Conservation (phyloP, 768 basidiomycete species). For the Asterophora parasitica region DNA sequence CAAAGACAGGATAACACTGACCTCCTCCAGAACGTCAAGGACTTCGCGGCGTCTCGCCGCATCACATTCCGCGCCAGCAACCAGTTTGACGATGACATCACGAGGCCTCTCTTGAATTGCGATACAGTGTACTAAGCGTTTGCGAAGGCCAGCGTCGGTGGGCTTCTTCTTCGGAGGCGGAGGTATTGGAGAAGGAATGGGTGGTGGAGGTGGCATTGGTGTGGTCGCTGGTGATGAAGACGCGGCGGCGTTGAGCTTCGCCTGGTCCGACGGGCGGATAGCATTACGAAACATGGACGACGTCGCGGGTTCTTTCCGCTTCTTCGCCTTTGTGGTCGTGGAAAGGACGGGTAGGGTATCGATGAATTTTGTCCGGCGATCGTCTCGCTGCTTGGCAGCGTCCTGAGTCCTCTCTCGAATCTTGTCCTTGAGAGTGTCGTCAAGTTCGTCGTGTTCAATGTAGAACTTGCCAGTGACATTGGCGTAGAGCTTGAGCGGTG, state of each 20-base stretch:
- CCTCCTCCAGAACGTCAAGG: slow-evolving; percentile 45
- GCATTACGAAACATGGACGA: slow-evolving; percentile 36
- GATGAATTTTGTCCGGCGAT: slow-evolving; percentile 45
- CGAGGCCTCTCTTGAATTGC: slow-evolving; percentile 45
- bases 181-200: no score
- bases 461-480: slow-evolving; percentile 69
- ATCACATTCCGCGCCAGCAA: slow-evolving; percentile 39
- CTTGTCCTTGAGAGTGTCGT: slow-evolving; percentile 37
- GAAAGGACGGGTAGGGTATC: slow-evolving; percentile 40
- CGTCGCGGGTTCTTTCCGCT: slow-evolving; percentile 30
- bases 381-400: slow-evolving; percentile 37
- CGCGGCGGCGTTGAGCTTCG: slow-evolving; percentile 25
- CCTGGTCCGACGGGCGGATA: slow-evolving; percentile 24
- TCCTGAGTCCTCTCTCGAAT: slow-evolving; percentile 42
- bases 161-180: slow-evolving; percentile 16
- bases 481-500: slow-evolving; percentile 69
- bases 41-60: slow-evolving; percentile 36
- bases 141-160: slow-evolving; percentile 24
- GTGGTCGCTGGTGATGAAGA: slow-evolving; percentile 25
- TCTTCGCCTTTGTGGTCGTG: slow-evolving; percentile 30
- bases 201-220: slow-evolving; percentile 3
- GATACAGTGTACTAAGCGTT: slow-evolving; percentile 50
- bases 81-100: slow-evolving; percentile 41
- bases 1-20: slow-evolving; percentile 22
- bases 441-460: slow-evolving; percentile 56